These are phyloP conservation scores for Aspergillus haitiensis DNA, from an alignment of 495 filamentous ascomycete genomes.

Conservation along the genomic window DNA sequence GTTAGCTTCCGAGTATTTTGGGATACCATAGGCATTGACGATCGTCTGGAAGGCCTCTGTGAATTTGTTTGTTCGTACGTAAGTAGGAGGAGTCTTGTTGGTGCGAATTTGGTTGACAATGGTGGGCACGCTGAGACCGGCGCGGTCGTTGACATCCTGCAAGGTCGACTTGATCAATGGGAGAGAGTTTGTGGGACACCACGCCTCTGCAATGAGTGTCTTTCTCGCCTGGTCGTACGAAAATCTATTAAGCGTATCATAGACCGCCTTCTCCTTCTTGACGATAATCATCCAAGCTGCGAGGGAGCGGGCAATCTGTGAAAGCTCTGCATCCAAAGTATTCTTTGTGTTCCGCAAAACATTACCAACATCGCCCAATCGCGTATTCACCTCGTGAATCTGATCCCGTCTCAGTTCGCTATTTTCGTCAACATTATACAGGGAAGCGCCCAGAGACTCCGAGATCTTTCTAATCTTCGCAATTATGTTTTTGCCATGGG, in stretches of 20 bases:
- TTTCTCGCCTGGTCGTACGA: constrained; percentile 95
- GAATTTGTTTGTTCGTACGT: constrained; percentile 96
- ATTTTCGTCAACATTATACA: constrained; percentile 97
- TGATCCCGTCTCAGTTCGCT: constrained; percentile 90
- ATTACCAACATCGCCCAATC: constrained; percentile 82
- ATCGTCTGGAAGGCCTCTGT: constrained; percentile 98
- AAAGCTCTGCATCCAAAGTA: constrained; percentile 89
- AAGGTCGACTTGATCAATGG: constrained; percentile 92
- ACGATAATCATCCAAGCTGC: constrained; percentile 95
- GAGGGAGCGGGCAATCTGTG: constrained; percentile 84
- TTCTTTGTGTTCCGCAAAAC: constrained; percentile 95
- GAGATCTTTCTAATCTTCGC: constrained; percentile 99
- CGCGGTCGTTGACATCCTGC: constrained; percentile 93
- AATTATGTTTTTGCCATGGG: constrained; percentile 96
- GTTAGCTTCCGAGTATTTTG: constrained; percentile 96
- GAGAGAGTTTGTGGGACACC: constrained; percentile 90
- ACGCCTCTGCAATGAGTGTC: constrained; percentile 95
- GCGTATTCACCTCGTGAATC: constrained; percentile 92
- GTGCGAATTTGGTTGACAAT: constrained; percentile 97
- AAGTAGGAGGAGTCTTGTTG: constrained; percentile 95
- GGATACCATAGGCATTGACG: constrained; percentile 95
- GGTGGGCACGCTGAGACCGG: constrained; percentile 89
- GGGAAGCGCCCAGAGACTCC: constrained; percentile 89
- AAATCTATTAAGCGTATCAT: constrained; percentile 91
- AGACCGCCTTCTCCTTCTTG: constrained; percentile 98